These are phyloP conservation scores for Actinidia chinensis DNA, from an alignment of 179 eudicot species.

Conservation along the genomic window DNA sequence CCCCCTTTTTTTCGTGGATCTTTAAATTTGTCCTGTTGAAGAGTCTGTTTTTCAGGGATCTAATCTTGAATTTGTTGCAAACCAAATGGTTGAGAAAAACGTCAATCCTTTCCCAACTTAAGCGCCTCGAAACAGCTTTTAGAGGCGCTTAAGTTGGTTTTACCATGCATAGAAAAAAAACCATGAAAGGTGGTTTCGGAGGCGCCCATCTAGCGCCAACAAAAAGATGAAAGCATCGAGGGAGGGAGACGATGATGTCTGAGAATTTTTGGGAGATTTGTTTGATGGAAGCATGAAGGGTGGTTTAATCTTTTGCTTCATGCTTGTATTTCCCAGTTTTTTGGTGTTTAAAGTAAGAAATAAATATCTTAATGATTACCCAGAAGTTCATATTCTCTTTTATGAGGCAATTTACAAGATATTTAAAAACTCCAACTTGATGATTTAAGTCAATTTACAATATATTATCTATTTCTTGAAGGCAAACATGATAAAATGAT, in stretches of 20 bases:
- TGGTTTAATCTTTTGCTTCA: not conserved
- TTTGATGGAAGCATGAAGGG: not conserved
- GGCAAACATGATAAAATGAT: no score
- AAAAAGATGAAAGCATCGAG: slow-evolving; percentile 23
- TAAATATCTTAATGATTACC: no score
- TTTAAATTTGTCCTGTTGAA: not conserved
- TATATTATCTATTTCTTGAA: no score
- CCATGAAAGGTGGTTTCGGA: slow-evolving; percentile 39
- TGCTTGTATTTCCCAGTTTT: no score
- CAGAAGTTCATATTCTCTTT: no score
- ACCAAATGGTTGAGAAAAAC: no score
- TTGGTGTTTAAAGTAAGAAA: not conserved
- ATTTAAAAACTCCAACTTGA: no score
- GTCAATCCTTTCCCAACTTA: not conserved
- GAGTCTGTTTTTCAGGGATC: not conserved
- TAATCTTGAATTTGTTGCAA: not conserved
- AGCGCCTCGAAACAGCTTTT: slow-evolving; percentile 33
- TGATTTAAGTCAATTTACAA: no score
- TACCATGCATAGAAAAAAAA: slow-evolving; percentile 40
- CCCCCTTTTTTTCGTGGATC: no score
- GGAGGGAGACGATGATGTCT: slow-evolving; percentile 14
- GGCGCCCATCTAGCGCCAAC: slow-evolving; percentile 17
- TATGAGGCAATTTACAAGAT: no score
- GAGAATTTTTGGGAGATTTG: slow-evolving; percentile 9
- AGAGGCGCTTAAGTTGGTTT: slow-evolving; percentile 24